Conservation (phyloP, 768 basidiomycete species). For the Phylloporus arenicola region DNA sequence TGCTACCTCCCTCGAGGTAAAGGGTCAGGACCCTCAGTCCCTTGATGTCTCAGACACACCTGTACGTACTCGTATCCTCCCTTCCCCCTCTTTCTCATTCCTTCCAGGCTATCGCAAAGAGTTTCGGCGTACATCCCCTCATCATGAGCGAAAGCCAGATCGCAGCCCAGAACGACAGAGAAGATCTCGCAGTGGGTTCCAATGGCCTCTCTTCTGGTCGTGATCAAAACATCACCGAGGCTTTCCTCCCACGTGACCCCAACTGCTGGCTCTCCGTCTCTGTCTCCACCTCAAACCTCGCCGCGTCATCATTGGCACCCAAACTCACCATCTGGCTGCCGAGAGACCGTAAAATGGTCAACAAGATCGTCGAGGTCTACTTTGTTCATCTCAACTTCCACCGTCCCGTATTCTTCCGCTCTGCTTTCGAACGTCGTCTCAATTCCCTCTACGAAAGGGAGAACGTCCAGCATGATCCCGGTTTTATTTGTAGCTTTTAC, state of each 20-base stretch:
- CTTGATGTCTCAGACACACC: constrained; percentile 74
- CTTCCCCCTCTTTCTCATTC: constrained; percentile 4
- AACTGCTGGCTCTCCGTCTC: constrained; percentile 55
- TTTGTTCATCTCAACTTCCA: constrained; percentile 75
- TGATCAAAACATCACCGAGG: constrained; percentile 52
- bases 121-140: constrained; percentile 68
- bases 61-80: constrained; percentile 26
- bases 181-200: constrained; percentile 76
- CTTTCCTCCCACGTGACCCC: constrained; percentile 54
- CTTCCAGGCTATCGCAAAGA: constrained; percentile 61
- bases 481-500: constrained; percentile 74
- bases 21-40: constrained; percentile 73
- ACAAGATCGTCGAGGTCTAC: constrained; percentile 61
- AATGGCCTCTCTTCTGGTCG: constrained; percentile 65
- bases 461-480: constrained; percentile 58
- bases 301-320: constrained; percentile 22
- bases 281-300: constrained; percentile 43
- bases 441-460: constrained; percentile 60
- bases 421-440: constrained; percentile 62
- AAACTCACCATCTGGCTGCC: constrained; percentile 59
- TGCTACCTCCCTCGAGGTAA: constrained; percentile 38
- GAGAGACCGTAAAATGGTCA: constrained; percentile 64
- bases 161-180: constrained; percentile 47
- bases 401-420: constrained; percentile 67
- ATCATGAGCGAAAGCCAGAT: constrained; percentile 65